A percentile compares a stretch with the other conserved stretches of the same genome.
phyloP scores from a whole-genome alignment of 768 basidiomycete genomes.

The Lentinus brumalis region DNA sequence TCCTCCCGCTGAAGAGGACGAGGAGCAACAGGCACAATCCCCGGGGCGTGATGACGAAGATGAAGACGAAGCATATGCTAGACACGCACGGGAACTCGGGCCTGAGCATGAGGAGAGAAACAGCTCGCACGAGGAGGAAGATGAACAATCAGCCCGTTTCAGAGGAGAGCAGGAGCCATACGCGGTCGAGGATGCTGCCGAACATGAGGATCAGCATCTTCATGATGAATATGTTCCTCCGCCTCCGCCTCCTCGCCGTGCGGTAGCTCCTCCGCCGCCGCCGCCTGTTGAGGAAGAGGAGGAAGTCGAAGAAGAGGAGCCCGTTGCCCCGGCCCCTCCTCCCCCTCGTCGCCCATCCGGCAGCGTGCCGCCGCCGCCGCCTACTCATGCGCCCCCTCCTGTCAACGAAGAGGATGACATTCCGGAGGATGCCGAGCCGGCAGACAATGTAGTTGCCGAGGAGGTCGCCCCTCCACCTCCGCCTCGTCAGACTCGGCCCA shows the following conservation, averaged over 20 bases:
- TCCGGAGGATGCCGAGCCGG: not conserved
- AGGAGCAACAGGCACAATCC: not conserved
- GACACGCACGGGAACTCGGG: slow-evolving; percentile 6
- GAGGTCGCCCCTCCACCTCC: slow-evolving; percentile 6
- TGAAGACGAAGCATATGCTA: slow-evolving; percentile 9
- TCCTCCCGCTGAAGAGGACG: not conserved
- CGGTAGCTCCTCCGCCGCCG: slow-evolving; percentile 1
- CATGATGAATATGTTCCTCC: slow-evolving; percentile 4
- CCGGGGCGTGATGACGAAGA: slow-evolving; percentile 8
- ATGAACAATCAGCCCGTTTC: not conserved
- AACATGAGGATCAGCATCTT: not conserved
- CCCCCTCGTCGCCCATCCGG: slow-evolving; percentile 12
- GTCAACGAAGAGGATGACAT: slow-evolving; percentile 3
- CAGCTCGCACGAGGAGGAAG: not conserved
- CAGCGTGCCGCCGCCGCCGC: slow-evolving; percentile 4
- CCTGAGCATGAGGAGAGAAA: slow-evolving; percentile 4
- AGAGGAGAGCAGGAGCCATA: not conserved
- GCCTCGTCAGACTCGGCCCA: slow-evolving; percentile 13
- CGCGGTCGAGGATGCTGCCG: not conserved
- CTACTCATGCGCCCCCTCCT: slow-evolving; percentile 2
- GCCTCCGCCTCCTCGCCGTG: slow-evolving; percentile 19
- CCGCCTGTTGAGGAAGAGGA: slow-evolving; percentile 2
- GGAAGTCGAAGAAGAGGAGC: slow-evolving; percentile 3
- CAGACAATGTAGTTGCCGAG: not conserved
- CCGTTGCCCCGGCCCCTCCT: slow-evolving; percentile 7